Conservation (phyloP, 805 yeast species). For the Komagataella phaffii region DNA sequence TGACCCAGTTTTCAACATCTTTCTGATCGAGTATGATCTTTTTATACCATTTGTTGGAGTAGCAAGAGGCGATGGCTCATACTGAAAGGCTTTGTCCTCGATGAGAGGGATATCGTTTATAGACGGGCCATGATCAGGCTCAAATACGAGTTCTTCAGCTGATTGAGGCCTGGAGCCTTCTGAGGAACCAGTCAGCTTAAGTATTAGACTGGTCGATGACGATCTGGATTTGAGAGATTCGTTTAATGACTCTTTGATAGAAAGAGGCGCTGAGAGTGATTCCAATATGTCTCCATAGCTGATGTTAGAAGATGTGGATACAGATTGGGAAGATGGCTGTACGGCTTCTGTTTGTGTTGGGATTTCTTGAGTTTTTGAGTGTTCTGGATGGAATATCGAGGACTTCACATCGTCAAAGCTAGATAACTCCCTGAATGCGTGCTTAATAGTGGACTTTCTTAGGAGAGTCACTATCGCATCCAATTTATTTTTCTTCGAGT, state of each 20-base stretch:
- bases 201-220: not conserved
- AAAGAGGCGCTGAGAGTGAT: not conserved
- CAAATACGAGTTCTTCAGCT: not conserved
- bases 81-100: not conserved
- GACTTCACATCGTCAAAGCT: not conserved
- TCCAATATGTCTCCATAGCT: not conserved
- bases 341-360: not conserved
- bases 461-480: not conserved
- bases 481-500: not conserved
- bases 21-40: not conserved
- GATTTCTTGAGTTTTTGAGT: not conserved
- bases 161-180: not conserved
- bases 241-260: not conserved
- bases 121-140: not conserved
- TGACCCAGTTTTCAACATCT: not conserved
- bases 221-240: not conserved
- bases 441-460: not conserved
- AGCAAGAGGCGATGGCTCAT: not conserved
- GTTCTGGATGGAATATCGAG: not conserved
- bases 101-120: not conserved
- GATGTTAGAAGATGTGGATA: not conserved
- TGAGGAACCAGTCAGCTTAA: not conserved
- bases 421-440: not conserved
- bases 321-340: not conserved
- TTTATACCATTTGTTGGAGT: not conserved